Evolutionary conservation across 192 early-diverging fungal species (phyloP).

Genomic region (Entomortierella lignicola): DNA sequence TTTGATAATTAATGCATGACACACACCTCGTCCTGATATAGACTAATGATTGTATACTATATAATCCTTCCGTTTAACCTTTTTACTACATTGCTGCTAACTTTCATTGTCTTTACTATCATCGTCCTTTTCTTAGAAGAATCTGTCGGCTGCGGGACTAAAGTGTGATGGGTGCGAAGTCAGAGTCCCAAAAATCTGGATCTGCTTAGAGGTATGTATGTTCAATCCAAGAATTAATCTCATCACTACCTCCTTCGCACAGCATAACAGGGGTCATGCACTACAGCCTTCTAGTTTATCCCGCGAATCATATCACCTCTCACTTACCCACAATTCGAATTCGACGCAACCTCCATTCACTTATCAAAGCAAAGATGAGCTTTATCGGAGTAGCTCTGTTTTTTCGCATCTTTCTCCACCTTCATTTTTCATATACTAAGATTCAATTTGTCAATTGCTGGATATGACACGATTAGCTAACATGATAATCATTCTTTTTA

Average conservation of each 20-base stretch:
- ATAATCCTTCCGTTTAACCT: no score
- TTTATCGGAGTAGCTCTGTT: not conserved
- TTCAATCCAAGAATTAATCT: not conserved
- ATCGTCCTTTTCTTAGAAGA: constrained; percentile 41
- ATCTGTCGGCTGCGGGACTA: constrained; percentile 31
- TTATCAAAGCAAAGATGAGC: not conserved
- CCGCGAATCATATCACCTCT: no score
- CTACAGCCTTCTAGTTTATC: no score
- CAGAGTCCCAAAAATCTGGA: constrained; percentile 49
- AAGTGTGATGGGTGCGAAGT: constrained; percentile 52
- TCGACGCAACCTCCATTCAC: no score
- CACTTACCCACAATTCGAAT: no score
- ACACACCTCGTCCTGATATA: no score
- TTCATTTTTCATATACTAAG: not conserved
- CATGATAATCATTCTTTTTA: not conserved
- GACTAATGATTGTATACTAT: no score
- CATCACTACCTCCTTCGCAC: no score
- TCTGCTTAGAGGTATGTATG: constrained; percentile 50
- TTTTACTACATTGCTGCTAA: not conserved
- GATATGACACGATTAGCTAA: not conserved
- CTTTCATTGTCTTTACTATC: no score
- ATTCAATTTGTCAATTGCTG: no score
- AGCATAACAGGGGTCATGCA: no score
- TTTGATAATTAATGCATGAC: no score
- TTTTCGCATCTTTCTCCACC: not conserved